Base-by-base conservation (phyloP, 2,329 filamentous ascomycete genomes). In the Pseudopithomyces chartarum region DNA sequence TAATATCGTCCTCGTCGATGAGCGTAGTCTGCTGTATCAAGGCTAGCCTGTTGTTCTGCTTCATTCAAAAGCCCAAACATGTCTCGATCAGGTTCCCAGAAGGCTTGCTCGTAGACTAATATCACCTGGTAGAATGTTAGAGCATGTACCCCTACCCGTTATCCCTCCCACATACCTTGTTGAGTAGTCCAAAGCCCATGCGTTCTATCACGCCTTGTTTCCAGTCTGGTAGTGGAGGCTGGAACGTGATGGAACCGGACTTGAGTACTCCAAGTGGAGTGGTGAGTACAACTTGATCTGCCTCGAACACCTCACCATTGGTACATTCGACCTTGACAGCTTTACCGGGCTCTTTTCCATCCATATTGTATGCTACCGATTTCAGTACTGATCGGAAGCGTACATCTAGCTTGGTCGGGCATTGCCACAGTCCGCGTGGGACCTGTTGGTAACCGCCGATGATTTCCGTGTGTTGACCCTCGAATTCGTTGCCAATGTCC, bases 401-500 rank as follows among this genome's bases (percentile, higher is more conserved):
- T 32, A 98, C 85, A 65, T 96, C 86, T 2, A 99, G 82, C 56
- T 87, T 86, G 6, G 84, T 85, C 0, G 95, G 95, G 46, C 88
- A 87, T 48, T 90, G 86, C 77, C 90, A 88, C 7, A 99, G 79
- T 2, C 93, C 95, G 64, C 91, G 87, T n/a, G 94, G 91, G 43
- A 99, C 87, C 69, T 93, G 92, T 65, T 96, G 92, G 70, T 98
- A 99, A 1, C 95, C 95, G 39, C 96, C 95, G 23, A 96, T 84
- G 3, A 99, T 87, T 84, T 97, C 94, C 1, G 91, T 92, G 73
- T 99, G 96, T 59, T 90, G 88, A 6, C 95, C 95, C 74, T 97
- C 93, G 80, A 96, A 99, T 72, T 99, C 95, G 67, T 99, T 97
- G 0, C 95, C 95, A 48, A 93, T 92, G 71, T 99, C 96, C 68